These are phyloP conservation scores for Barnettozyma sucrosica DNA, from an alignment of 805 yeast genomes.

Conservation along the genomic window DNA sequence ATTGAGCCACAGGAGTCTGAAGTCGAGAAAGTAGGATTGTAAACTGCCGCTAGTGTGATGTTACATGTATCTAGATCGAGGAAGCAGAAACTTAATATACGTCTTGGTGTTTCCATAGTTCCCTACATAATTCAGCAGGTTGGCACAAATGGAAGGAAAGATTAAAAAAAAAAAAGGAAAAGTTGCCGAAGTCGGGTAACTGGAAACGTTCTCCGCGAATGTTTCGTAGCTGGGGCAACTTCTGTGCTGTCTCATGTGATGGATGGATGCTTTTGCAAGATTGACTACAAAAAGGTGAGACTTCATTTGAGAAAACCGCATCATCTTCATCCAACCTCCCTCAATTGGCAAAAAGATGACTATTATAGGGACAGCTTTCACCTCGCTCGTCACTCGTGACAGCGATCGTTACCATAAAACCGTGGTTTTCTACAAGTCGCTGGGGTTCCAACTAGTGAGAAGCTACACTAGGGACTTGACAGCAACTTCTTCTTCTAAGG, in stretches of 20 bases:
- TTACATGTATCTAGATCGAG: too few relatives aligned
- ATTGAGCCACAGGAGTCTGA: too few relatives aligned
- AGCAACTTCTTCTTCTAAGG: constrained; percentile 36
- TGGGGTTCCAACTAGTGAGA: constrained; percentile 59
- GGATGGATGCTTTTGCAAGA: not conserved
- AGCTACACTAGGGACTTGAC: constrained; percentile 48
- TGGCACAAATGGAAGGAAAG: too few relatives aligned
- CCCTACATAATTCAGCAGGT: too few relatives aligned
- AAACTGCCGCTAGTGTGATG: too few relatives aligned
- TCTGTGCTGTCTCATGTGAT: not conserved
- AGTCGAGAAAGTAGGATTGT: too few relatives aligned
- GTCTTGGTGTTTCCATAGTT: too few relatives aligned
- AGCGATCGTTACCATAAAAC: constrained; percentile 40
- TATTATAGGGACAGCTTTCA: constrained; percentile 42
- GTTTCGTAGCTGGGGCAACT: not conserved
- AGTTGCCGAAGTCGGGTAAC: too few relatives aligned
- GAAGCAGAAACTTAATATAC: too few relatives aligned
- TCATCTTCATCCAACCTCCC: not conserved
- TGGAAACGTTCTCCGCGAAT: too few relatives aligned
- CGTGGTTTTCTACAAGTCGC: constrained; percentile 48
- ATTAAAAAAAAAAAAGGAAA: too few relatives aligned
- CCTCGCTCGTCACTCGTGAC: constrained; percentile 55
- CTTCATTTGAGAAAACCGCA: not conserved
- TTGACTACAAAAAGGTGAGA: not conserved
- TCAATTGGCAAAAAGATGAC: constrained; percentile 14